These are phyloP conservation scores for Triadica sebifera DNA, from an alignment of 345 rosid genomes.

Conservation along the genomic window DNA sequence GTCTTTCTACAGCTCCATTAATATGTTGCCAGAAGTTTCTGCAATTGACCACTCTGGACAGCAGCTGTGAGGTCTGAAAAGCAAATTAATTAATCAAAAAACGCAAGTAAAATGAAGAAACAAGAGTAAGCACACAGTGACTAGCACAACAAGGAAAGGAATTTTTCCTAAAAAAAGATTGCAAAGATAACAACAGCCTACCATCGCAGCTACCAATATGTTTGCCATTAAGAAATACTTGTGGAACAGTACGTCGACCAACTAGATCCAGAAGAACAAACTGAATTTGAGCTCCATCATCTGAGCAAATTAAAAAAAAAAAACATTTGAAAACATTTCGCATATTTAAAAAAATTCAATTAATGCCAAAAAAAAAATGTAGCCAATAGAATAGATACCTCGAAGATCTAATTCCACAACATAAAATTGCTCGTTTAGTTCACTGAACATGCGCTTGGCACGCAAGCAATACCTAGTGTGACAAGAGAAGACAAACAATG, in stretches of 20 bases:
- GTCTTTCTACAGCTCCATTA: constrained; percentile 15
- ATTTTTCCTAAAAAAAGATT: neutral
- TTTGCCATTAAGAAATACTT: constrained; percentile 32
- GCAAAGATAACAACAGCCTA: constrained; percentile 1
- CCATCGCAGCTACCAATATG: constrained; percentile 38
- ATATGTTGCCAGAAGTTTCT: constrained; percentile 40
- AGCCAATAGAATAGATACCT: constrained; percentile 17
- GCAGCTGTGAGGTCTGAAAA: constrained; percentile 55
- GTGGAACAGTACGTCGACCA: constrained; percentile 30
- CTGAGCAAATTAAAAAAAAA: neutral
- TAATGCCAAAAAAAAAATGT: neutral
- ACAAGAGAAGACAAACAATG: neutral
- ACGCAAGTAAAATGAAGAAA: constrained; percentile 1
- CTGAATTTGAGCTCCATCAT: constrained; percentile 30
- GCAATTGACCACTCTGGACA: constrained; percentile 43
- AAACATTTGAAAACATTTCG: neutral
- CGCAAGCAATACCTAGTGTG: constrained; percentile 46
- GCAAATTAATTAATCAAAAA: constrained; percentile 10
- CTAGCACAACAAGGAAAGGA: neutral
- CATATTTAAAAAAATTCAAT: neutral
- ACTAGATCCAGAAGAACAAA: constrained; percentile 29
- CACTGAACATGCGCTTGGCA: constrained; percentile 56
- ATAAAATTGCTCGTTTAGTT: constrained; percentile 27
- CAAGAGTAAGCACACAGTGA: neutral
- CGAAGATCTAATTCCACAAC: constrained; percentile 29